A percentile compares a stretch with the other conserved stretches of the same genome.
Evolutionary conservation across 148 eudicot species (phyloP).

Genomic region (Dianthus caryophyllus): DNA sequence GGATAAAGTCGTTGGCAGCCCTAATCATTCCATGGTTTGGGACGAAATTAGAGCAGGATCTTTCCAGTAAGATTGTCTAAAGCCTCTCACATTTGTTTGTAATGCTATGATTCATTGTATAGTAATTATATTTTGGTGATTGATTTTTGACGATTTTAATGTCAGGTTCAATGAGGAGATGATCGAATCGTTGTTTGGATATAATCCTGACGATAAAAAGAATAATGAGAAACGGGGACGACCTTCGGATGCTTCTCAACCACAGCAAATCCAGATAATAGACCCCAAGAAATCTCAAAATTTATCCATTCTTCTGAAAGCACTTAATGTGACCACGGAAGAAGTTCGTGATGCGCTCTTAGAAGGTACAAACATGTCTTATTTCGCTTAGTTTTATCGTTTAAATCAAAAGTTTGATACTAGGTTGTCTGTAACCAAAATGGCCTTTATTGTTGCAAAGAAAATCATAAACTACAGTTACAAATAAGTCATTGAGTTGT

Average conservation of each 20-base stretch:
- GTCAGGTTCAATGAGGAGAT: slow-evolving; percentile 63
- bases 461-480: too few species aligned
- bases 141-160: neutral
- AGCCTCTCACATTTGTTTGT: neutral
- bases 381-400: neutral
- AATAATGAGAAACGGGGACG: slow-evolving; percentile 25
- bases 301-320: slow-evolving; percentile 50
- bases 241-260: slow-evolving; percentile 27
- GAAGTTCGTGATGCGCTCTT: slow-evolving; percentile 55
- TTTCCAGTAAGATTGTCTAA: slow-evolving; percentile 40
- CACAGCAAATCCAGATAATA: slow-evolving; percentile 42
- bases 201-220: slow-evolving; percentile 36
- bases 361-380: slow-evolving; percentile 33
- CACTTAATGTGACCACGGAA: slow-evolving; percentile 53
- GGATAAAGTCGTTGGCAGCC: slow-evolving; percentile 61
- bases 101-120: neutral
- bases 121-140: neutral
- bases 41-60: slow-evolving; percentile 55
- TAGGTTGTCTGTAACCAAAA: too few species aligned
- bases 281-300: slow-evolving; percentile 61
- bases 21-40: slow-evolving; percentile 73
- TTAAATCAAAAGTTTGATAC: too few species aligned
- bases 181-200: slow-evolving; percentile 62
- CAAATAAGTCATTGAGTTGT: too few species aligned
- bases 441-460: too few species aligned